phyloP scores from a whole-genome alignment of 2,329 filamentous ascomycete species.

The Talaromyces amestolkiae region DNA sequence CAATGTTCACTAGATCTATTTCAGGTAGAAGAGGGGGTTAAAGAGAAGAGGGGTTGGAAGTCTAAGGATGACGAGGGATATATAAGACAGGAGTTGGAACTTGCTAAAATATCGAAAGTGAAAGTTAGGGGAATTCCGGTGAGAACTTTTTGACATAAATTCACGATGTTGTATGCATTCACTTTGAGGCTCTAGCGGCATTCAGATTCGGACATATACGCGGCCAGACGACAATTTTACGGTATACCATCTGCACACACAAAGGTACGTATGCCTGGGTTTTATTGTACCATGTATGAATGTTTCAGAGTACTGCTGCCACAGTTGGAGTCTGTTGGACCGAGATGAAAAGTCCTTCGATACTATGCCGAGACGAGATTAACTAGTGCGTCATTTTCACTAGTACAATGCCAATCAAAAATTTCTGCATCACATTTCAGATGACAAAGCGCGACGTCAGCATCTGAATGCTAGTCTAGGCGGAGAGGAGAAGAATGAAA shows the following conservation, averaged over 20 bases:
- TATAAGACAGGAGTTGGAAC: conserved; percentile 16
- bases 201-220: background rate
- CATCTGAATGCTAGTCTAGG: background rate
- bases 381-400: conserved; percentile 14
- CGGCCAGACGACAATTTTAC: background rate
- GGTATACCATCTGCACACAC: background rate
- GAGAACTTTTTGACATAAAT: background rate
- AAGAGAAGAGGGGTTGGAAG: background rate
- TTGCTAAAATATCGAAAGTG: background rate
- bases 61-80: conserved; percentile 1
- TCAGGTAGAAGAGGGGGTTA: conserved; percentile 8
- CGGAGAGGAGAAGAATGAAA: background rate
- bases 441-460: conserved; percentile 4
- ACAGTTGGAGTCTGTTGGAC: background rate
- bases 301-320: background rate
- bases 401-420: background rate
- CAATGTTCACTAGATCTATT: conserved; percentile 9
- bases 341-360: background rate
- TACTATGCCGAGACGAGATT: background rate
- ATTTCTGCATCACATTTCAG: background rate
- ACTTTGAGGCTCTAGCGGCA: background rate
- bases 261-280: background rate
- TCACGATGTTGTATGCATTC: background rate
- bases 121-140: background rate
- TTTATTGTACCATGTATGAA: background rate